A percentile compares a stretch with the other conserved stretches of the same genome.
phyloP scores from a whole-genome alignment of 176 grass and related monocot genomes.

The Eremochloa ophiuroides region DNA sequence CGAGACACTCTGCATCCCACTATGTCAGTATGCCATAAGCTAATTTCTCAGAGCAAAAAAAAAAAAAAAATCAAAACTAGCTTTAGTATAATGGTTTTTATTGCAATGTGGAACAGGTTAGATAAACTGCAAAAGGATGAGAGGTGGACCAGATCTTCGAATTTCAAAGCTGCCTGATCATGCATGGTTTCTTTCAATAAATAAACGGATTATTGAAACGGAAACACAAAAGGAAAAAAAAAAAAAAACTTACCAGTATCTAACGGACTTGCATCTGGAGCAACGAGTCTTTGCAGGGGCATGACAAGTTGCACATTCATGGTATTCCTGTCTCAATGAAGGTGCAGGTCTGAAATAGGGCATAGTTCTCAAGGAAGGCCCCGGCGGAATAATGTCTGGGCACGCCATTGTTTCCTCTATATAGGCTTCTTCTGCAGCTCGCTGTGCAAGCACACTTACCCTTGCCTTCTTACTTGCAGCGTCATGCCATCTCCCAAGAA shows the following conservation, averaged over 20 bases:
- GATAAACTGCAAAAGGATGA: background rate
- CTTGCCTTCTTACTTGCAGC: constrained; percentile 65
- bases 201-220: background rate
- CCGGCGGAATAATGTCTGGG: constrained; percentile 53
- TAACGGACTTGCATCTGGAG: constrained; percentile 95
- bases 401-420: constrained; percentile 66
- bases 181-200: background rate
- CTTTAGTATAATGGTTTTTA: background rate
- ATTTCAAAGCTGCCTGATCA: background rate
- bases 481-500: constrained; percentile 91
- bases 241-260: constrained; percentile 80
- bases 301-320: constrained; percentile 89
- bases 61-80: background rate
- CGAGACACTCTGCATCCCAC: background rate
- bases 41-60: background rate
- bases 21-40: background rate
- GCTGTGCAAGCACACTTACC: constrained; percentile 68
- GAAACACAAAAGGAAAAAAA: background rate
- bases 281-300: constrained; percentile 91
- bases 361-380: constrained; percentile 47
- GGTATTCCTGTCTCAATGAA: constrained; percentile 50
- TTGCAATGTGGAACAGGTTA: background rate
- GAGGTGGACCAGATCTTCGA: background rate
- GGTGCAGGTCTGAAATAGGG: constrained; percentile 45
- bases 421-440: constrained; percentile 70